A percentile compares a stretch with the other conserved stretches of the same genome.
Conservation (phyloP, 1,284 basidiomycete species). For the Phylloboletellus chloephorus region DNA sequence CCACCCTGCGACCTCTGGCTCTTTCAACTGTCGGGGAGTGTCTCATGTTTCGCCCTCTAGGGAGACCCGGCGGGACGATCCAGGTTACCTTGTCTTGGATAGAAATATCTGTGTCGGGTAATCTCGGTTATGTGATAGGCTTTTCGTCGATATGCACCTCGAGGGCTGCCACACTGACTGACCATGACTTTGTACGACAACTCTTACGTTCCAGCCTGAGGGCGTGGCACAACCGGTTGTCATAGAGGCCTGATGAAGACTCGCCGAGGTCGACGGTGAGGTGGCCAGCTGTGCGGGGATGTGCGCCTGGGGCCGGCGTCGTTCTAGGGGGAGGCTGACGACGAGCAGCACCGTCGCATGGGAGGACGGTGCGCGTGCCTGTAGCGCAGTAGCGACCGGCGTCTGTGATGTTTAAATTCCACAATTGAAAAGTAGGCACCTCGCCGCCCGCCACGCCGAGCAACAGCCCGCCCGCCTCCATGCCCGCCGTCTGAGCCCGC, state of each 20-base stretch:
- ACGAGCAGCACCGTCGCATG: conserved; percentile 52
- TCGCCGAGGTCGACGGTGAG: conserved; percentile 62
- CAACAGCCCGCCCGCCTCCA: too few relatives aligned
- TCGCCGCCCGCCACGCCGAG: too few relatives aligned
- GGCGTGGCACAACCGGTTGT: conserved; percentile 11
- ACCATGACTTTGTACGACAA: conserved; percentile 91
- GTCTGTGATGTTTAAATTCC: conserved; percentile 22
- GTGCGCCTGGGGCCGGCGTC: conserved; percentile 81
- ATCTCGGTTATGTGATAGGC: conserved; percentile 81
- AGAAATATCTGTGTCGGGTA: conserved; percentile 74
- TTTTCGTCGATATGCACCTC: conserved; percentile 52
- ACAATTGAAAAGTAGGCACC: conserved; percentile 18
- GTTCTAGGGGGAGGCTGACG: conserved; percentile 52
- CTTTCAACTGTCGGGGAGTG: conserved; percentile 59
- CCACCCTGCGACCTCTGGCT: conserved; percentile 82
- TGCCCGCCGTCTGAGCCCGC: conserved; percentile 19
- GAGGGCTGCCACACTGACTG: conserved; percentile 37
- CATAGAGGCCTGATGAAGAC: conserved; percentile 10
- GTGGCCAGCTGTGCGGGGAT: conserved; percentile 80
- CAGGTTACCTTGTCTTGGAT: conserved; percentile 63
- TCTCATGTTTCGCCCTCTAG: conserved; percentile 58
- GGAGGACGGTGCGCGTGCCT: not conserved
- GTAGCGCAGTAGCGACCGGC: conserved; percentile 12
- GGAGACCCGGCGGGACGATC: not conserved
- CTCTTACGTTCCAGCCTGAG: conserved; percentile 79